These are phyloP conservation scores for Xerocomellus dryophilus DNA, from an alignment of 768 basidiomycete species.

Conservation along the genomic window DNA sequence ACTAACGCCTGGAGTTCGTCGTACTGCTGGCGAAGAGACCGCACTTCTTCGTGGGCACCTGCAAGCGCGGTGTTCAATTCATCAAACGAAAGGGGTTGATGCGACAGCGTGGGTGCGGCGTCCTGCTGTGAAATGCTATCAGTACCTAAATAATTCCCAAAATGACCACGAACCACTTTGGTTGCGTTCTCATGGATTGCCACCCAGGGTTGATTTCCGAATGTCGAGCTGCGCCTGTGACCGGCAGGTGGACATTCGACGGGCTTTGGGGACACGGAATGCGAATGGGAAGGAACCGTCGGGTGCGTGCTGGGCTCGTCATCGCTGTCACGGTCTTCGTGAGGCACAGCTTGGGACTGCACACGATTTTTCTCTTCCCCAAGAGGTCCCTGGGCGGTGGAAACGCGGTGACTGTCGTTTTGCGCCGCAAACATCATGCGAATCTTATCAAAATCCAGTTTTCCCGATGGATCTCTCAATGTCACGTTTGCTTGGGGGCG, in stretches of 20 bases:
- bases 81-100: slow-evolving; percentile 23
- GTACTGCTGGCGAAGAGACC: slow-evolving; percentile 24
- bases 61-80: slow-evolving; percentile 25
- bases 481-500: slow-evolving; percentile 2
- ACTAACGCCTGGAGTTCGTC: slow-evolving; percentile 23
- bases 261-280: slow-evolving; percentile 17
- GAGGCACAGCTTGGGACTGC: not conserved
- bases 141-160: not conserved
- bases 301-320: slow-evolving; percentile 12
- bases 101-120: not conserved
- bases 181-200: slow-evolving; percentile 8
- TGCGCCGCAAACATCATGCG: slow-evolving; percentile 27
- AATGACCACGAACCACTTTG: slow-evolving; percentile 7
- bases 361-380: not conserved
- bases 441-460: slow-evolving; percentile 32
- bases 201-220: slow-evolving; percentile 18
- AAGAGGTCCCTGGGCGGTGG: not conserved
- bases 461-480: slow-evolving; percentile 29
- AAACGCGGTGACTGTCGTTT: not conserved
- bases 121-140: slow-evolving; percentile 12
- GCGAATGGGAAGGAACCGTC: slow-evolving; percentile 4
- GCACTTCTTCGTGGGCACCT: slow-evolving; percentile 24
- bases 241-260: not conserved
- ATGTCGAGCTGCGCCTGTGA: slow-evolving; percentile 26
- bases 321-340: slow-evolving; percentile 17